Evolutionary conservation across 805 yeast species (phyloP), one percentile per base, ranked within the genome.

Genomic region (Saccharomycopsis lassenensis): DNA sequence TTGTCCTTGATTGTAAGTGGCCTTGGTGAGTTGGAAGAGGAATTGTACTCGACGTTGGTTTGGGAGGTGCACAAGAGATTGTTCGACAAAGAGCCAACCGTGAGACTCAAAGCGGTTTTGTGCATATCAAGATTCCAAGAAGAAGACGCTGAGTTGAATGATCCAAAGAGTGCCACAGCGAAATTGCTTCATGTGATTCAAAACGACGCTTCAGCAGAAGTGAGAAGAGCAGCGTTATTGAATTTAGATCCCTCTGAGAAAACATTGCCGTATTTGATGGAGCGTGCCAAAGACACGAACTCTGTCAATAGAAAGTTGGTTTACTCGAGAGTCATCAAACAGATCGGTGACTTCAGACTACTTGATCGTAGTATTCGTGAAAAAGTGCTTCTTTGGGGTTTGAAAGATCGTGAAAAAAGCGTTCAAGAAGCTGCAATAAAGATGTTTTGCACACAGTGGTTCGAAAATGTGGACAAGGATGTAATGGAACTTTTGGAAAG

Each of bases 191-290:
- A 54, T n/a, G 65, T 77, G 0, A 62, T 84, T 47, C 78, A 74
- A 48, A 71, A 78, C 50, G 98, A 89, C 56, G 70, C 83, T 2
- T 78, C 79, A 48, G 76, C 95, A 0, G 97, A 91, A 44, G 95
- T 87, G 1, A 67, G 97, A 46, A 66, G 94, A 41, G 86, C 93
- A 0, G 89, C 89, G 0, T 58, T 86, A 49, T 59, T 79, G 29
- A 82, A 85, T 51, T 54, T 89, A 22, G 73, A 67, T 17, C 77
- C 75, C 46, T 68, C 67, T 28, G 48, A 56, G 3, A 46, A 49
- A 1, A 77, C 86, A 0, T 59, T 71, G 14, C 73, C 78, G 1
- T 65, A 62, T 38, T 59, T 85, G 1, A 58, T 86, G 24, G 91
- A 79, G 50, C 67, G 96, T 40, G 94, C 94, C 1, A 67, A 94